Conservation (phyloP, 1,284 basidiomycete genomes). For the Pisolithus thermaeus region DNA sequence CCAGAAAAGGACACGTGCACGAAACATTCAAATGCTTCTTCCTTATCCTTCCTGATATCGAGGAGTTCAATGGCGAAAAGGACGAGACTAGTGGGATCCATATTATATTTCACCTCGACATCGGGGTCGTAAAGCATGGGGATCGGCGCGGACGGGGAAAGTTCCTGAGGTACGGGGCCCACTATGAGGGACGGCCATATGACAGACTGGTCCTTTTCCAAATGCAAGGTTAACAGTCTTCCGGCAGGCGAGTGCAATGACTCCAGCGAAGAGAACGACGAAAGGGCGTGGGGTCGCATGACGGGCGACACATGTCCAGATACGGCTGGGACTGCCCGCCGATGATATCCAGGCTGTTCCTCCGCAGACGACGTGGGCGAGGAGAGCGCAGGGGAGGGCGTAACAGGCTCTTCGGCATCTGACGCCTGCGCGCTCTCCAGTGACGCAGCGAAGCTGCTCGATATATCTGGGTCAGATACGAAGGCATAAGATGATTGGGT, state of each 20-base stretch:
- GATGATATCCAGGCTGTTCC: constrained; percentile 35
- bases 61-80: constrained; percentile 61
- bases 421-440: constrained; percentile 65
- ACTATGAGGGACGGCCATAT: constrained; percentile 76
- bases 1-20: constrained; percentile 42
- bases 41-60: constrained; percentile 65
- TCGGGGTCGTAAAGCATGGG: constrained; percentile 48
- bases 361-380: constrained; percentile 56
- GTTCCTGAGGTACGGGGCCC: constrained; percentile 59
- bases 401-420: constrained; percentile 54
- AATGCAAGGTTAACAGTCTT: constrained; percentile 63
- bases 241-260: constrained; percentile 57
- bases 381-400: constrained; percentile 50
- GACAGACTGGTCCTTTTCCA: constrained; percentile 70
- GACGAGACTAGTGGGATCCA: constrained; percentile 75
- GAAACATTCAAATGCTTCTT: constrained; percentile 75
- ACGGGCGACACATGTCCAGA: constrained; percentile 57
- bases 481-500: constrained; percentile 74
- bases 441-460: constrained; percentile 74
- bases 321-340: constrained; percentile 27
- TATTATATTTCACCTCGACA: constrained; percentile 60
- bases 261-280: constrained; percentile 70
- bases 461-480: constrained; percentile 72
- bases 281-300: constrained; percentile 45
- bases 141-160: constrained; percentile 47